Conservation (phyloP, 805 yeast species). For the Candida rishiriensis region DNA sequence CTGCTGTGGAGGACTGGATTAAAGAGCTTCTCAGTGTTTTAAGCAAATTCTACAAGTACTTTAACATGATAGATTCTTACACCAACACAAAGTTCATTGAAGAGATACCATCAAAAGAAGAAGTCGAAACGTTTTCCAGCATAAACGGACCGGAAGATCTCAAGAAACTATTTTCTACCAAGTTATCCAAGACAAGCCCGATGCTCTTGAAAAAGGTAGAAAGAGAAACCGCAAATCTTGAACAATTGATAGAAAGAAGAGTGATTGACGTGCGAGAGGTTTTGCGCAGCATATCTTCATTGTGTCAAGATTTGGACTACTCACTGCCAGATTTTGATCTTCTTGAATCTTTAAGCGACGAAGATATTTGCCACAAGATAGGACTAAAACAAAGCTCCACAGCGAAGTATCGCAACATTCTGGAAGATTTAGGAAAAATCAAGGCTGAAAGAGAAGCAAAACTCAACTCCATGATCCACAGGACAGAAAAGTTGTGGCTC, state of each 20-base stretch:
- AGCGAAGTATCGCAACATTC: slow-evolving; percentile 9
- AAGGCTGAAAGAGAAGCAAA: slow-evolving; percentile 35
- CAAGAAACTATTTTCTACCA: slow-evolving; percentile 22
- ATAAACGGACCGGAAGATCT: slow-evolving; percentile 22
- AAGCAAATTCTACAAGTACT: slow-evolving; percentile 18
- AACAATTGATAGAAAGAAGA: slow-evolving; percentile 19
- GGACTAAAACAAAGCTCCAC: slow-evolving; percentile 20
- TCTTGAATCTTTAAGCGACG: slow-evolving; percentile 11
- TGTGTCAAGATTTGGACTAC: slow-evolving; percentile 11
- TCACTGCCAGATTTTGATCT: background rate
- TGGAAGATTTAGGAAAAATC: slow-evolving; percentile 23
- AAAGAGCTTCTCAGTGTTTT: slow-evolving; percentile 3
- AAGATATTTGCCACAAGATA: slow-evolving; percentile 16
- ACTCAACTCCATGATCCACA: slow-evolving; percentile 29
- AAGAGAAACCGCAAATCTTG: slow-evolving; percentile 25
- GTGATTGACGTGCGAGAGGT: slow-evolving; percentile 14
- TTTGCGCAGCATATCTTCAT: slow-evolving; percentile 4
- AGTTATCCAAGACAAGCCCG: slow-evolving; percentile 26
- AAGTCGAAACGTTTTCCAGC: slow-evolving; percentile 11
- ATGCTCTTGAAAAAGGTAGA: slow-evolving; percentile 21
- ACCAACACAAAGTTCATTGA: slow-evolving; percentile 12
- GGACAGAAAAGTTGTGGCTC: slow-evolving; percentile 40
- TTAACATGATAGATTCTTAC: slow-evolving; percentile 20
- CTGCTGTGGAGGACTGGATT: too few species aligned
- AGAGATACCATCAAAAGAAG: slow-evolving; percentile 25